Conservation (phyloP, 495 filamentous ascomycete genomes). For the Trypethelium eluteriae region DNA sequence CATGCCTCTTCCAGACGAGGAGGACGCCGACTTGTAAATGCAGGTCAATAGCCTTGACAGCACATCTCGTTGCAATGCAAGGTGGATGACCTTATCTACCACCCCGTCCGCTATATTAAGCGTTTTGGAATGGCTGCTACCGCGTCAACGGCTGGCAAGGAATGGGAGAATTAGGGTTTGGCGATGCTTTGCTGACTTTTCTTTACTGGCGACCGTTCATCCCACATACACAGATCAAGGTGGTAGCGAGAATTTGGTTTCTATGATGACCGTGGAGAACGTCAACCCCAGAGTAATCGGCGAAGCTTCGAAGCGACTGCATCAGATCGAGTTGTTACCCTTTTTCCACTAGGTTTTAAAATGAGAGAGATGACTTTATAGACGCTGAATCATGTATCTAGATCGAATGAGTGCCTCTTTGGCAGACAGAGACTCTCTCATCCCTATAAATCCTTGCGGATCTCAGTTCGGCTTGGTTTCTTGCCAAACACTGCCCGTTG, state of each 20-base stretch:
- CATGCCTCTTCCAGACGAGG: slow-evolving; percentile 91
- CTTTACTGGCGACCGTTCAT: slow-evolving; percentile 4
- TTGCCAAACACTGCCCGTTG: no score
- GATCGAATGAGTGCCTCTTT: not conserved
- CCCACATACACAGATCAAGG: not conserved
- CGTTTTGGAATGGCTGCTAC: not conserved
- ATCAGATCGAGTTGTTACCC: not conserved
- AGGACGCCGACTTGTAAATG: slow-evolving; percentile 68
- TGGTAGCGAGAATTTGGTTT: not conserved
- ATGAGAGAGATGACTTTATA: slow-evolving; percentile 11
- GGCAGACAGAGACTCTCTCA: not conserved
- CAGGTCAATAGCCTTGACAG: not conserved
- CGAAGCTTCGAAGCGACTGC: not conserved
- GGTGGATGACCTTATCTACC: no score
- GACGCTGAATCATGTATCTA: slow-evolving; percentile 13
- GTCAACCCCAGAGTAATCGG: not conserved
- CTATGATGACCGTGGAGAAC: not conserved
- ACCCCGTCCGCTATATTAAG: no score
- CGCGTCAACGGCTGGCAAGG: not conserved
- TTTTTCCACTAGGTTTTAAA: not conserved
- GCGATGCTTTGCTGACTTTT: slow-evolving; percentile 12
- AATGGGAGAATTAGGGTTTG: not conserved
- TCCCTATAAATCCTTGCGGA: no score
- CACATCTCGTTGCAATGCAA: not conserved
- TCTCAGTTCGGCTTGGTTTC: no score